Evolutionary conservation across 2,329 filamentous ascomycete species (phyloP).

Genomic region (Trichoderma polysporum): DNA sequence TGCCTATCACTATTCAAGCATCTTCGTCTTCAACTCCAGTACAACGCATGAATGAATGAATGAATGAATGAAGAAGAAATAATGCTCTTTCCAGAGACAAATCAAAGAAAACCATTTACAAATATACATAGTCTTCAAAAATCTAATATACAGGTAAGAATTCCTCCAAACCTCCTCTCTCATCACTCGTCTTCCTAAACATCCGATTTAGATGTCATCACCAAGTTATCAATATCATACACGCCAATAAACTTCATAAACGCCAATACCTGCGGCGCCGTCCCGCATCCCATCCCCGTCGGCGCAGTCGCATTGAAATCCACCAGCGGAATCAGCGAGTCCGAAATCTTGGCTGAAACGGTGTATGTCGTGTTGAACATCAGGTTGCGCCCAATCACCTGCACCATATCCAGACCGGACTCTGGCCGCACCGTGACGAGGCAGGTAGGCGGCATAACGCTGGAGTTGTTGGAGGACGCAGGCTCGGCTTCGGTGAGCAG

Average conservation of each 20-base stretch:
- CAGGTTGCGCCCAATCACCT: conserved; percentile 21
- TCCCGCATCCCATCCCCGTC: conserved; percentile 19
- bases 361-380: conserved; percentile 22
- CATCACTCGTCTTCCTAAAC: not conserved
- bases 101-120: not conserved
- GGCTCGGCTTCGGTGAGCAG: not conserved
- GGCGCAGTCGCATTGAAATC: conserved; percentile 19
- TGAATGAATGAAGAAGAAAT: not conserved
- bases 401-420: conserved; percentile 22
- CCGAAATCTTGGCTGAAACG: conserved; percentile 2
- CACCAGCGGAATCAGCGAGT: conserved; percentile 15
- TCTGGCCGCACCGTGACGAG: conserved; percentile 22
- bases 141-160: not conserved
- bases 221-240: conserved; percentile 15
- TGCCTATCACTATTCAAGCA: not conserved
- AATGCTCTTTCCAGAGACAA: too few relatives aligned
- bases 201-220: not conserved
- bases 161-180: too few relatives aligned
- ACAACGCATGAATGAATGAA: too few relatives aligned
- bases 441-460: not conserved
- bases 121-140: not conserved
- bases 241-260: conserved; percentile 22
- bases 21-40: too few relatives aligned
- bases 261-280: conserved; percentile 20
- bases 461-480: not conserved